Evolutionary conservation across 2,329 filamentous ascomycete species (phyloP), one percentile per base, ranked within the genome.

Genomic region (Sporothrix curviconia): DNA sequence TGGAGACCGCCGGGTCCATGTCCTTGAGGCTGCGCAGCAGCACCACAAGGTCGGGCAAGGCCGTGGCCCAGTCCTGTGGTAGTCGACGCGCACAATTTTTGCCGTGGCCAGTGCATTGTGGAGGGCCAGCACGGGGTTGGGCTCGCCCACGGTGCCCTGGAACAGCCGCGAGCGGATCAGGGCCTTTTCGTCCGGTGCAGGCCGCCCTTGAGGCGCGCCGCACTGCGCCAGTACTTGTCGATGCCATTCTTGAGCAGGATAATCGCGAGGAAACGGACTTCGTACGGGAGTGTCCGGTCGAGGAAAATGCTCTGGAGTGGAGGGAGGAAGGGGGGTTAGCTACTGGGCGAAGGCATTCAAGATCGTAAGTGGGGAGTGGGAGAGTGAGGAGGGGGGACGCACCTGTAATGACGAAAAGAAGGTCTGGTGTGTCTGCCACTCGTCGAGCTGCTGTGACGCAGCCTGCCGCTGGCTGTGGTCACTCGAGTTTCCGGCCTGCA

Each of bases 191-290:
- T 87, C 81, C 28, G 82, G 81, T 68, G 86, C 57, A 87, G 81
- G 51, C 89, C 84, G 34, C 88, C 89, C 68, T 76, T 78, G 28
- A 69, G 52, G 58, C 72, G 64, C 34, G 74, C 68, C 79, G 90
- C 68, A n/a, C 73, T 64, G 14, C 94, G 82, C 94, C 94, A 99
- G 71, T 91, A 90, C 69, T 87, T 91, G 69, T 97, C 92, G 71
- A 97, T 92, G 56, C 92, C 94, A 70, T 97, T 96, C 70, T 97
- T 97, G 55, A 99, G 79, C 69, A 96, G 89, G 64, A 97, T 96
- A 58, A 97, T 84, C 56, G 92, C 89, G 11, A 96, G 84, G 67
- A 95, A 91, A 60, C 94, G 88, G 55, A 92, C 82, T 66, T 95
- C 86, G 58, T 83, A 73, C 1, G 90, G 88, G 1, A 95, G 76